Conservation (phyloP, 2,329 filamentous ascomycete species). For the Colletotrichum spinosum region DNA sequence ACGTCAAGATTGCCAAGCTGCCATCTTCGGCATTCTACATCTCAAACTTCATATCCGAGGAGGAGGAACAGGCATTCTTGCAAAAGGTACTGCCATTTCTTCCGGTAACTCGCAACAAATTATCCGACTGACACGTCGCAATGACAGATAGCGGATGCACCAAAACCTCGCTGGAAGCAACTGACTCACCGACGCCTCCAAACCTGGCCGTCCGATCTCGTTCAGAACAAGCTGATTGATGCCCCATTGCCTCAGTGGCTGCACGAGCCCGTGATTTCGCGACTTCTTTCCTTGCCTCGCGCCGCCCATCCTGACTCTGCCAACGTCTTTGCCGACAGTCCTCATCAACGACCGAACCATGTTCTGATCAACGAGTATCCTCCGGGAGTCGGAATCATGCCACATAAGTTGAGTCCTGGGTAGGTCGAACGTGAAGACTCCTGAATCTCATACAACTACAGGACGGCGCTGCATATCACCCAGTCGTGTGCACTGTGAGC, state of each 20-base stretch:
- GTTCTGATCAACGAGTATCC: slow-evolving; percentile 94
- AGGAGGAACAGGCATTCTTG: slow-evolving; percentile 79
- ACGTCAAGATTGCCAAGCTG: slow-evolving; percentile 63
- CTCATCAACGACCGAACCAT: slow-evolving; percentile 85
- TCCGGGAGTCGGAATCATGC: slow-evolving; percentile 93
- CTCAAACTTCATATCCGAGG: slow-evolving; percentile 80
- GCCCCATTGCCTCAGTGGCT: slow-evolving; percentile 83
- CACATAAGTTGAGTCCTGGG: slow-evolving; percentile 74
- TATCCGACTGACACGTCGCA: slow-evolving; percentile 20
- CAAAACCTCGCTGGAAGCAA: slow-evolving; percentile 84
- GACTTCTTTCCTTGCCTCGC: slow-evolving; percentile 62
- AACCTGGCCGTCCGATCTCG: slow-evolving; percentile 87
- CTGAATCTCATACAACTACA: slow-evolving; percentile 45
- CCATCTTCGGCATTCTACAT: slow-evolving; percentile 84
- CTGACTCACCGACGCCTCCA: slow-evolving; percentile 92
- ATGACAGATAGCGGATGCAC: slow-evolving; percentile 69
- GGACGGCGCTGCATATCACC: slow-evolving; percentile 88
- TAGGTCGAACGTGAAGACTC: slow-evolving; percentile 32
- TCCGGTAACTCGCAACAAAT: neutral
- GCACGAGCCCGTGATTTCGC: slow-evolving; percentile 73
- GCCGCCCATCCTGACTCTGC: slow-evolving; percentile 36
- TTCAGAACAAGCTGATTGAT: slow-evolving; percentile 80
- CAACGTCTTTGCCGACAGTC: slow-evolving; percentile 71
- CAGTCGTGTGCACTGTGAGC: slow-evolving; percentile 91
- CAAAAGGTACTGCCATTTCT: slow-evolving; percentile 67